These are phyloP conservation scores for Ganoderma leucocontextum DNA, from an alignment of 1,284 basidiomycete genomes.

Conservation along the genomic window DNA sequence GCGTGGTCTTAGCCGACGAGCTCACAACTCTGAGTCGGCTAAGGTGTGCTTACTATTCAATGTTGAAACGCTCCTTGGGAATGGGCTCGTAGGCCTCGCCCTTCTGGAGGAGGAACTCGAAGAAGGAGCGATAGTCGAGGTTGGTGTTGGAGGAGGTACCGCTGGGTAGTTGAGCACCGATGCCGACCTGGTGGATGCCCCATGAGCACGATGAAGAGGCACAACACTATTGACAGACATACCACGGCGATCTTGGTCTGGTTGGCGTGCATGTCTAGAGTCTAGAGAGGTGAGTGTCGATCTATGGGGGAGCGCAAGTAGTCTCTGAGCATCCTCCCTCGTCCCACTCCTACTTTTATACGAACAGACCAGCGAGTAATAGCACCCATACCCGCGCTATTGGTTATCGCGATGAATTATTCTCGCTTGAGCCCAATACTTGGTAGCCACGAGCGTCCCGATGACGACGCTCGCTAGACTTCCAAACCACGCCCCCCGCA, in stretches of 20 bases:
- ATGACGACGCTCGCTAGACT: not conserved
- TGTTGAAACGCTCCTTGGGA: constrained; percentile 44
- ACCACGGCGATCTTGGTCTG: constrained; percentile 6
- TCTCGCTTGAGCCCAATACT: not conserved
- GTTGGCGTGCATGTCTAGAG: not conserved
- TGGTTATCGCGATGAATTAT: not conserved
- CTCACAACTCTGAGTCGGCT: not conserved
- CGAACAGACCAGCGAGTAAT: not conserved
- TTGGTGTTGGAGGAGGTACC: constrained; percentile 41
- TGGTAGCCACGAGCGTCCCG: not conserved
- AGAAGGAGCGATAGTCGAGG: constrained; percentile 47
- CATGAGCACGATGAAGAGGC: not conserved
- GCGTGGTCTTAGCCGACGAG: not conserved
- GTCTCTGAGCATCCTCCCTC: not conserved
- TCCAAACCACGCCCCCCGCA: not conserved
- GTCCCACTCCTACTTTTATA: not conserved
- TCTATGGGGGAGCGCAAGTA: not conserved
- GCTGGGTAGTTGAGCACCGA: constrained; percentile 49
- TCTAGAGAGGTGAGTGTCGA: not conserved
- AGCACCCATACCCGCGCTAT: not conserved
- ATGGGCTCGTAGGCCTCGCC: constrained; percentile 47
- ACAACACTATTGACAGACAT: not conserved
- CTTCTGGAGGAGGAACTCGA: constrained; percentile 46
- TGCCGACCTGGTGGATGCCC: constrained; percentile 43
- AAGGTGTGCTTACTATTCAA: constrained; percentile 38